Conservation (phyloP, 768 basidiomycete species). For the Chalciporus piperatus region DNA sequence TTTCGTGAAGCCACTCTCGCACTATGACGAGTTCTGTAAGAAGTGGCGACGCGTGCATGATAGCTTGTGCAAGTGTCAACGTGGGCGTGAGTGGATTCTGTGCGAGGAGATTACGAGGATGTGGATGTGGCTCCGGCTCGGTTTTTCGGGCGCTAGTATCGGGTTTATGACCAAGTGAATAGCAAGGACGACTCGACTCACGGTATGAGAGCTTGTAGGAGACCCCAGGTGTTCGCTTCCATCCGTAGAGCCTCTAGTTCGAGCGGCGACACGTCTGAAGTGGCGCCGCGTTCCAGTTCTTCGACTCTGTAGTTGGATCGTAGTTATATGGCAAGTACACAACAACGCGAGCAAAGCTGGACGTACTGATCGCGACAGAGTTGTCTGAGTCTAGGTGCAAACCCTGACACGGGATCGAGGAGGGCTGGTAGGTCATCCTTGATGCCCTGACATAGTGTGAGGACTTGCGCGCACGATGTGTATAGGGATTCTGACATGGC, state of each 20-base stretch:
- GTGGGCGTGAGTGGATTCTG: slow-evolving; percentile 84
- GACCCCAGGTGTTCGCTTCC: slow-evolving; percentile 80
- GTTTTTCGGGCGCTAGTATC: slow-evolving; percentile 63
- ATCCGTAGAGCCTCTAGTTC: slow-evolving; percentile 64
- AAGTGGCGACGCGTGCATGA: slow-evolving; percentile 64
- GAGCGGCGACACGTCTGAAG: slow-evolving; percentile 37
- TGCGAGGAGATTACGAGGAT: slow-evolving; percentile 54
- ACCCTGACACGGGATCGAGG: slow-evolving; percentile 64
- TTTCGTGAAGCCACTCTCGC: slow-evolving; percentile 87
- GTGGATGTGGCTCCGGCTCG: slow-evolving; percentile 42
- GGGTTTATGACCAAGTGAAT: not conserved
- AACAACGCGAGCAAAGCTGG: not conserved
- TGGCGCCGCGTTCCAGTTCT: slow-evolving; percentile 46
- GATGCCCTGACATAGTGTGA: slow-evolving; percentile 54
- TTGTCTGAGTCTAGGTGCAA: slow-evolving; percentile 60
- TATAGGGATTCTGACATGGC: slow-evolving; percentile 44
- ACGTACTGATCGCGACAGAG: slow-evolving; percentile 59
- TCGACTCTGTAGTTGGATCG: slow-evolving; percentile 40
- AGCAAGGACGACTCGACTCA: slow-evolving; percentile 36
- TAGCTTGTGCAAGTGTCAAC: slow-evolving; percentile 67
- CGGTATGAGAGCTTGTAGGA: slow-evolving; percentile 77
- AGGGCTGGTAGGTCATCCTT: slow-evolving; percentile 57
- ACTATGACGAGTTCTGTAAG: slow-evolving; percentile 77
- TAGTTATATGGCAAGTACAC: not conserved
- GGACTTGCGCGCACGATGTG: slow-evolving; percentile 65